Percentiles rank a stretch among this genome's conserved stretches.
These are phyloP conservation scores for Cornus suecica DNA, from an alignment of 148 eudicot genomes.

Conservation along the genomic window DNA sequence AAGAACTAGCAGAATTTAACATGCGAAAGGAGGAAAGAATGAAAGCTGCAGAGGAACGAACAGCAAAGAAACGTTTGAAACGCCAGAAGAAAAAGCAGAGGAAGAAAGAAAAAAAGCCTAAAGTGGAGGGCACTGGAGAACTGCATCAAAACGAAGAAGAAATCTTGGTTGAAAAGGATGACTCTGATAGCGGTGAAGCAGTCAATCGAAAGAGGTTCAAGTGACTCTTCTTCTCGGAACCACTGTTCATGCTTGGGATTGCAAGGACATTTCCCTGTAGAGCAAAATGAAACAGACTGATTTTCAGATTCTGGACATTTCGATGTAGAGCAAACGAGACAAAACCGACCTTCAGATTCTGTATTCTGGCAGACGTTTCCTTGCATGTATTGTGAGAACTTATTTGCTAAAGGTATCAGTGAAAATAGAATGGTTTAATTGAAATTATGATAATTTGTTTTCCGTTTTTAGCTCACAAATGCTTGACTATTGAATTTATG, in stretches of 20 bases:
- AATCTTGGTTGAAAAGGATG: constrained; percentile 48
- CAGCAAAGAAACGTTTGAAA: constrained; percentile 87
- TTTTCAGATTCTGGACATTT: no score
- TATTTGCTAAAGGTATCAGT: not conserved
- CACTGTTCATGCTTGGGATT: not conserved
- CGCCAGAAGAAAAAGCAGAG: constrained; percentile 84
- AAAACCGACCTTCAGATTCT: not conserved
- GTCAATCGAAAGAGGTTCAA: not conserved
- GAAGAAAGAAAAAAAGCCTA: constrained; percentile 62
- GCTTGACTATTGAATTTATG: not conserved
- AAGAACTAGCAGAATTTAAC: constrained; percentile 71
- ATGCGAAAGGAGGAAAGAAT: constrained; percentile 75
- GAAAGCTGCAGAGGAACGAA: constrained; percentile 84
- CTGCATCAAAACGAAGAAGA: constrained; percentile 30
- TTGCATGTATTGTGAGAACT: not conserved
- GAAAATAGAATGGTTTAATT: not conserved
- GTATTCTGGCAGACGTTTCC: not conserved
- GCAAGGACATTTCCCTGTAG: not conserved
- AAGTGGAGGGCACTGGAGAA: constrained; percentile 36
- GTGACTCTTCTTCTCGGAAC: not conserved
- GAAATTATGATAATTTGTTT: not conserved
- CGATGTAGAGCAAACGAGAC: not conserved
- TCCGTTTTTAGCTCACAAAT: not conserved
- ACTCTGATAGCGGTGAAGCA: constrained; percentile 41
- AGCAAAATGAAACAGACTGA: no score